phyloP scores from a whole-genome alignment of 2,329 filamentous ascomycete species.

The Penicillium olsonii region DNA sequence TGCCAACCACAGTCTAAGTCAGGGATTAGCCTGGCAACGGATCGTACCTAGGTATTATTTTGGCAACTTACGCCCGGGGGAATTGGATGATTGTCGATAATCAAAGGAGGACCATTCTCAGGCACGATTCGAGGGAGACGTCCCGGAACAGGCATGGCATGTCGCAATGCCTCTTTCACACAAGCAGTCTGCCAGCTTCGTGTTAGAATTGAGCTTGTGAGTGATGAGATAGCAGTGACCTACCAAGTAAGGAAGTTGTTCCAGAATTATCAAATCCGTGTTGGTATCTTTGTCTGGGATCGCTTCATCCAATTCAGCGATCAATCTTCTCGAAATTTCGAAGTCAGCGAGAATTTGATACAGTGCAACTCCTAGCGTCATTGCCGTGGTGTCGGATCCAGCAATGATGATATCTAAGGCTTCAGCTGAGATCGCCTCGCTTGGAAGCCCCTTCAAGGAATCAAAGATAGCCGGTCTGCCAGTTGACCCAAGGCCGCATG shows the following conservation, averaged over 20 bases:
- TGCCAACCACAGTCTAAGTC: background rate
- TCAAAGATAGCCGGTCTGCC: no score
- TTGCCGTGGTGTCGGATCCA: background rate
- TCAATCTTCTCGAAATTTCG: no score
- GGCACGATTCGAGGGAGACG: background rate
- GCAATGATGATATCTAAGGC: background rate
- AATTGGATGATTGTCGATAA: background rate
- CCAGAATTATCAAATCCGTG: no score
- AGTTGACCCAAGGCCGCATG: no score
- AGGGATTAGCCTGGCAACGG: no score
- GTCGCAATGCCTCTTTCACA: background rate
- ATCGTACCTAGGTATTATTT: no score
- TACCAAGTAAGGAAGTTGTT: background rate
- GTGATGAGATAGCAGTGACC: background rate
- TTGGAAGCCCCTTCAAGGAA: no score
- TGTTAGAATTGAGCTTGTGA: no score
- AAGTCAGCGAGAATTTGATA: no score
- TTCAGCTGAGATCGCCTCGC: background rate
- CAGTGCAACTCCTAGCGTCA: no score
- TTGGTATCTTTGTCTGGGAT: no score
- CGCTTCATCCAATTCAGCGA: no score
- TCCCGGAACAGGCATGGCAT: background rate
- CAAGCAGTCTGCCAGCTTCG: background rate
- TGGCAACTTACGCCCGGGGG: background rate
- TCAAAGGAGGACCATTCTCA: background rate